These are phyloP conservation scores for Mycocentrospora acerina DNA, from an alignment of 2,329 filamentous ascomycete species.

Conservation along the genomic window DNA sequence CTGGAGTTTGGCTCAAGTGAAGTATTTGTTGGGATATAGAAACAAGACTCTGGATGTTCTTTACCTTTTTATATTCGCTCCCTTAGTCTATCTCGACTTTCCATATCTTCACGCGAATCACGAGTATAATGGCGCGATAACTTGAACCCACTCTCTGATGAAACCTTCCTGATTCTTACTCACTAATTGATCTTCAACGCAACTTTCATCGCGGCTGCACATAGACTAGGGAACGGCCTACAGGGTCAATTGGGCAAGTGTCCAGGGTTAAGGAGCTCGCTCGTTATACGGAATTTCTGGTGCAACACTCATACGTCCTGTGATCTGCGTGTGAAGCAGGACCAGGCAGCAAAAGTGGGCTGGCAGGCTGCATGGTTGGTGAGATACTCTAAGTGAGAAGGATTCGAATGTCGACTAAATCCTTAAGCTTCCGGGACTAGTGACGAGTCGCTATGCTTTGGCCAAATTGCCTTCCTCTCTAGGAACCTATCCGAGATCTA, in stretches of 20 bases:
- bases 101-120: not conserved
- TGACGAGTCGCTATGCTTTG: not conserved
- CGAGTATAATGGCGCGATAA: slow-evolving; percentile 1
- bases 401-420: not conserved
- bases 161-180: slow-evolving; percentile 10
- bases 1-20: no score
- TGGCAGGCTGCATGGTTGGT: not conserved
- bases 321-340: not conserved
- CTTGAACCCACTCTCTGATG: not conserved
- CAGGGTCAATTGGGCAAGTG: not conserved
- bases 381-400: not conserved
- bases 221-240: not conserved
- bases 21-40: slow-evolving; percentile 1
- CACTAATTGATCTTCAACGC: not conserved
- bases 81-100: not conserved
- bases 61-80: slow-evolving; percentile 2
- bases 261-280: not conserved
- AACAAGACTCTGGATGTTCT: not conserved
- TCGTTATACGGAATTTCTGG: not conserved
- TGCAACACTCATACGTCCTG: not conserved
- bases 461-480: slow-evolving; percentile 3
- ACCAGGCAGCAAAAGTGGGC: not conserved
- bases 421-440: not conserved
- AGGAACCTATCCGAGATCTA: slow-evolving; percentile 1
- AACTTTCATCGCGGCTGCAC: not conserved